Evolutionary conservation across 768 basidiomycete species (phyloP).

Genomic region (Wakefieldia striispora): DNA sequence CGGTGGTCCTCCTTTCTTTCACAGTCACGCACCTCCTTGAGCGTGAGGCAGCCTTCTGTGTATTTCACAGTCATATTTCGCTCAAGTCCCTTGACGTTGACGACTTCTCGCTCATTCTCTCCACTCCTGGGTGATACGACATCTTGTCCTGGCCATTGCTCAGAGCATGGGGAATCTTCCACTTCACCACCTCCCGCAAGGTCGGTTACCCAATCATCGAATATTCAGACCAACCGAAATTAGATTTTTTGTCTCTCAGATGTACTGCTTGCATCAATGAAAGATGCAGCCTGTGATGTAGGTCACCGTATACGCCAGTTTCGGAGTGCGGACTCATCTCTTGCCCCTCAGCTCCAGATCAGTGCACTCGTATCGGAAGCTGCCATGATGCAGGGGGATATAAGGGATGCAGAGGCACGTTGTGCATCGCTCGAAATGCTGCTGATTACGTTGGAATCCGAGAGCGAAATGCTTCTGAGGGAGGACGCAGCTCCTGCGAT

Average conservation of each 20-base stretch:
- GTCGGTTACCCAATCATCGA: neutral
- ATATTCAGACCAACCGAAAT: neutral
- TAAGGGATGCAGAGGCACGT: neutral
- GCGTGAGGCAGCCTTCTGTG: too few species aligned
- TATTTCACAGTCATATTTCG: too few species aligned
- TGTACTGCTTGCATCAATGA: neutral
- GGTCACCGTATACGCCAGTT: neutral
- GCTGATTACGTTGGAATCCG: neutral
- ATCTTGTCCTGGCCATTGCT: too few species aligned
- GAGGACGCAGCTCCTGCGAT: slow-evolving; percentile 5
- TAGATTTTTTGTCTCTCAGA: neutral
- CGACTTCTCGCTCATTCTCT: too few species aligned
- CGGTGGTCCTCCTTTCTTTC: too few species aligned
- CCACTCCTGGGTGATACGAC: too few species aligned
- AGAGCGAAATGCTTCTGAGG: slow-evolving; percentile 4
- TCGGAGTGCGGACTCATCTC: neutral
- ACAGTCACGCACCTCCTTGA: too few species aligned
- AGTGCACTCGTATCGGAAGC: neutral
- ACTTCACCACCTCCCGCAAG: neutral
- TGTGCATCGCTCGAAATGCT: slow-evolving; percentile 2
- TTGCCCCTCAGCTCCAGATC: slow-evolving; percentile 1
- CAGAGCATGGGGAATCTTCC: too few species aligned
- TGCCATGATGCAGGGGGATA: slow-evolving; percentile 6
- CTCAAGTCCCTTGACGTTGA: too few species aligned
- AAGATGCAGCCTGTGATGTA: slow-evolving; percentile 5